These are phyloP conservation scores for Fusarium continuum DNA, from an alignment of 2,329 filamentous ascomycete species.

Conservation along the genomic window DNA sequence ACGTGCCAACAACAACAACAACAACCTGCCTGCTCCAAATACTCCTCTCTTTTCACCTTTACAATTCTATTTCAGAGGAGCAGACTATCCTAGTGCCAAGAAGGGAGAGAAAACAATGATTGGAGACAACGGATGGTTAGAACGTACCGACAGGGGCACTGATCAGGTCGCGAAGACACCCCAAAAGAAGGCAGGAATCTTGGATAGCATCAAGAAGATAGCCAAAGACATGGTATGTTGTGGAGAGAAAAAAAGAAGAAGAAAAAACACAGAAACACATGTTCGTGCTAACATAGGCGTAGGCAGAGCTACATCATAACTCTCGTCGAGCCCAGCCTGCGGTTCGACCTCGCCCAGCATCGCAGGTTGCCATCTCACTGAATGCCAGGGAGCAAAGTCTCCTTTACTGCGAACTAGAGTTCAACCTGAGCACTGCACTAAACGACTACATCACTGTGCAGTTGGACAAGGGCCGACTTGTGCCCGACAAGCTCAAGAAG, in stretches of 20 bases:
- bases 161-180: slow-evolving; percentile 42
- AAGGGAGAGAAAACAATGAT: slow-evolving; percentile 62
- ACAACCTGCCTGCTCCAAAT: slow-evolving; percentile 6
- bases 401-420: slow-evolving; percentile 68
- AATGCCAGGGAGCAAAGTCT: slow-evolving; percentile 66
- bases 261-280: not conserved
- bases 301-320: slow-evolving; percentile 52
- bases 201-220: slow-evolving; percentile 61
- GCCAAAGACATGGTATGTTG: slow-evolving; percentile 63
- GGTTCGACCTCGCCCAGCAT: slow-evolving; percentile 42
- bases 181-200: slow-evolving; percentile 53
- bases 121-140: slow-evolving; percentile 66
- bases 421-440: slow-evolving; percentile 59
- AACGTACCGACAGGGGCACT: slow-evolving; percentile 49
- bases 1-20: not conserved
- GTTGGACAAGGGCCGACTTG: slow-evolving; percentile 64
- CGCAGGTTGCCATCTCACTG: slow-evolving; percentile 59
- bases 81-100: slow-evolving; percentile 51
- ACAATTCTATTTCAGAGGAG: slow-evolving; percentile 53
- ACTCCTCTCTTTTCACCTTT: slow-evolving; percentile 54
- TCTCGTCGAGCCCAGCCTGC: slow-evolving; percentile 46
- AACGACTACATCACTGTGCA: slow-evolving; percentile 63
- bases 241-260: too few species aligned
- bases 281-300: slow-evolving; percentile 18
- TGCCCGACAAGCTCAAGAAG: slow-evolving; percentile 60